Evolutionary conservation across 768 basidiomycete species (phyloP), one percentile per base, ranked within the genome.

Genomic region (Ramaria sp.): DNA sequence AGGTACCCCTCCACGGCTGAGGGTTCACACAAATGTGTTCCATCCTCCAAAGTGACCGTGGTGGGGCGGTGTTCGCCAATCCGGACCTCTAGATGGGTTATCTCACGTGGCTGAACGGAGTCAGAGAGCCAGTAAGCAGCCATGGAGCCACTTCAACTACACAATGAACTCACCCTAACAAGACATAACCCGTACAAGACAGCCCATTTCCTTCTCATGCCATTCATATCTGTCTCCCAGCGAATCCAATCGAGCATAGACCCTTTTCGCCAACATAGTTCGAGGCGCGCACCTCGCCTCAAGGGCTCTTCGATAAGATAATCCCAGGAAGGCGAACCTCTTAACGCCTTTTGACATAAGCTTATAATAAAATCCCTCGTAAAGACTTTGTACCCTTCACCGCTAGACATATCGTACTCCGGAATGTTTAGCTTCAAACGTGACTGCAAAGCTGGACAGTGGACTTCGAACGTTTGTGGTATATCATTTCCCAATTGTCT

Each of bases 211-310:
- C 92, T 73, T 20, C 66, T 60, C 48, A 76, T 70, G 9, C 81
- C 86, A 32, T 78, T 71, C 0, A 84, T 71, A 59, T 87, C 84
- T 24, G 76, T 70, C n/a, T 81, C 75, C 36, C 82, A 73, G 77
- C 85, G 85, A 25, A 93, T 71, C 94, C 94, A 97, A 62, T 97
- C 93, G 45, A 97, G 65, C 57, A 79, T 77, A 2, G 81, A 79
- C 20, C 74, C 79, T 27, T 74, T 64, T 37, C 86, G 75, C 94
- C 94, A 97, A 41, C 82, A 87, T 37, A 96, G 72, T 63, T 83
- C 77, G 36, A 94, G 68, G 7, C 69, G 67, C 50, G 76, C 77
- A 20, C 88, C 88, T 44, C 73, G 67, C 45, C 61, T 67, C 3
- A 82, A 60, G 34, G 79, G 73, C 24, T 70, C 69, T 58, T 81